Evolutionary conservation across 139 green algal species (phyloP).

Genomic region (Helicosporidium sp.): DNA sequence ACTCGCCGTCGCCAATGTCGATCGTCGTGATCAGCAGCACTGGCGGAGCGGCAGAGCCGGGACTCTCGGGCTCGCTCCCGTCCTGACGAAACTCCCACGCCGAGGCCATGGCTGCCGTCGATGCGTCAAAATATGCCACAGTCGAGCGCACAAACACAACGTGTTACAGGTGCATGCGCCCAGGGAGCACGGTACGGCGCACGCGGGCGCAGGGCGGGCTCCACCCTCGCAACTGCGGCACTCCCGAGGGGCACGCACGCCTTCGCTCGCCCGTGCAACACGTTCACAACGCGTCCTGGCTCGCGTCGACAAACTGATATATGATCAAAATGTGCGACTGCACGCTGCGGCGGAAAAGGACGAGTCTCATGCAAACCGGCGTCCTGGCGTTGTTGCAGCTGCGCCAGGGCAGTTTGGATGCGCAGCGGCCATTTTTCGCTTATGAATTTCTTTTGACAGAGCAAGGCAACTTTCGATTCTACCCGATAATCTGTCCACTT

Average conservation of each 20-base stretch:
- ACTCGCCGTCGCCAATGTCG: slow-evolving; percentile 46
- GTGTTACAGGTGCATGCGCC: no score
- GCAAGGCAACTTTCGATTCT: background rate
- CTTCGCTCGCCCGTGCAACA: background rate
- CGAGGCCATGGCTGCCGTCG: no score
- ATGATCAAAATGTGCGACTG: no score
- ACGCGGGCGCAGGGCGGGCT: no score
- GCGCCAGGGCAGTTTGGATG: background rate
- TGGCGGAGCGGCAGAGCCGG: background rate
- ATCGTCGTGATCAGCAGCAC: slow-evolving; percentile 62
- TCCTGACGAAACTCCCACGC: no score
- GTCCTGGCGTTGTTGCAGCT: background rate
- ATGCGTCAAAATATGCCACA: no score
- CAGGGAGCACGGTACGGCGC: no score
- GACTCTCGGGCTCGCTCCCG: background rate
- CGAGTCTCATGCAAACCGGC: background rate
- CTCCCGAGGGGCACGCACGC: background rate
- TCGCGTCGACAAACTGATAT: no score
- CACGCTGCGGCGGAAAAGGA: no score
- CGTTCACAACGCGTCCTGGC: no score
- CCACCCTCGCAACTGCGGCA: no score
- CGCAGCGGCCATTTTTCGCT: background rate
- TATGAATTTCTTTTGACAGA: background rate
- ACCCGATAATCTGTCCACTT: background rate
- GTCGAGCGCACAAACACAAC: no score